Conservation (phyloP, 2,329 filamentous ascomycete genomes). For the Aspergillus fumigatus region DNA sequence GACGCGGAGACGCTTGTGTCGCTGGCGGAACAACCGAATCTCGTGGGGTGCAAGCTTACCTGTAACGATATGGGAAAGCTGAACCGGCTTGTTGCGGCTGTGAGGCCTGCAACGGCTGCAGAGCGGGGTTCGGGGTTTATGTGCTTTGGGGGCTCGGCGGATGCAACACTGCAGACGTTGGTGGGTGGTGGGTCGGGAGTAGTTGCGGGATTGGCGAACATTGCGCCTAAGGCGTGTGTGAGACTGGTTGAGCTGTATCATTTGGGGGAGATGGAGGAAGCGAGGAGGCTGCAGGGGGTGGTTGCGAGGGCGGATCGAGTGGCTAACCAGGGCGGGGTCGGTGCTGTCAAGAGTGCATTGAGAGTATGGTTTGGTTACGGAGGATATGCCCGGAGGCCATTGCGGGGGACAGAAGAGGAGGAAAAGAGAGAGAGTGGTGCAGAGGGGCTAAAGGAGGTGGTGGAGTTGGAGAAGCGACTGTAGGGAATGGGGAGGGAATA, state of each 20-base stretch:
- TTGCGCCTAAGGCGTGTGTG: conserved; percentile 63
- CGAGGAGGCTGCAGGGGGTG: conserved; percentile 59
- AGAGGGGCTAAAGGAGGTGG: conserved; percentile 9
- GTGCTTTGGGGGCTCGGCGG: conserved; percentile 67
- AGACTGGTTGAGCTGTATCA: conserved; percentile 55
- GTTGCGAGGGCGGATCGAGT: conserved; percentile 66
- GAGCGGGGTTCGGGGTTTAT: conserved; percentile 68
- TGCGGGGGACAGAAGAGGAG: conserved; percentile 20
- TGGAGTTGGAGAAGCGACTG: conserved; percentile 15
- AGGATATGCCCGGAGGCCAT: conserved; percentile 54
- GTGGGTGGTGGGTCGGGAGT: conserved; percentile 67
- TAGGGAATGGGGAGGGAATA: background rate
- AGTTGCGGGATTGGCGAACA: conserved; percentile 67
- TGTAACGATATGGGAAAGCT: conserved; percentile 64
- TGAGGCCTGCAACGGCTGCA: conserved; percentile 64
- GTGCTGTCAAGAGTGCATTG: conserved; percentile 64
- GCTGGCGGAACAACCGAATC: conserved; percentile 50
- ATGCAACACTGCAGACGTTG: conserved; percentile 68
- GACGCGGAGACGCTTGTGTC: conserved; percentile 55
- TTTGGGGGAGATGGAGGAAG: conserved; percentile 56
- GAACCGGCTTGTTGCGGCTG: conserved; percentile 48
- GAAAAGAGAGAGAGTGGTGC: background rate
- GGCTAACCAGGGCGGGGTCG: conserved; percentile 64
- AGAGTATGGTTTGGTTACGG: conserved; percentile 63
- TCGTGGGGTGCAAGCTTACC: conserved; percentile 61